Evolutionary conservation across 148 eudicot species (phyloP), one percentile per base, ranked within the genome.

Genomic region (Chenopodium formosanum): DNA sequence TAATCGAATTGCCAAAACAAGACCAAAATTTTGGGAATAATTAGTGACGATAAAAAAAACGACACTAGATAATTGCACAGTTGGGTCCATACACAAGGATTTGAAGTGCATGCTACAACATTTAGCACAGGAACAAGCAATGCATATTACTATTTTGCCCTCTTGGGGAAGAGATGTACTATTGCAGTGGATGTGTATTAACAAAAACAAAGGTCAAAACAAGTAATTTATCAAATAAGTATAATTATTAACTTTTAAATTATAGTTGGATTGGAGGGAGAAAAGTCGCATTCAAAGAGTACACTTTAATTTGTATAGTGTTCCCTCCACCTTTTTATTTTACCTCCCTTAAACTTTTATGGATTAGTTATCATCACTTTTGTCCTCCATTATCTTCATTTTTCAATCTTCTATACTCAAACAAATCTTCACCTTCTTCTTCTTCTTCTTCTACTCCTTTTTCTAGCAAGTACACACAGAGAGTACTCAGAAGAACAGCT

Each of bases 271-370:
- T 78, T 32, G 16, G 70, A 53, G 60, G 52, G 34, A 40, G 34
- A 53, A 73, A 73, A 29, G 58, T 66, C 23, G 0, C 47, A 32
- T 32, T 34, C 29, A 56, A 22, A 27, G 50, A 70, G 81, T 71
- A 76, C 83, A 85, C 95, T 91, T 91, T 89, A 91, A n/a, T 92
- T 92, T 89, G 91, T 84, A 88, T 89, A 78, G 76, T 64, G 53
- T 89, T 92, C 94, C 98, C 97, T 88, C 96, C 88, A 77, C 67
- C 84, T 81, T 84, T 87, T 82, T 80, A 79, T 83, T 85, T 80
- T 9, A 72, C 75, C 52, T 9, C 6, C 79, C 84, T 48, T 60
- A 63, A 60, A 66, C 58, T 74, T 82, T 85, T 82, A 77, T 78
- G 78, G 80, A 75, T 89, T 83, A 69, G 67, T 77, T 76, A 87